These are phyloP conservation scores for Neurospora terricola DNA, from an alignment of 495 filamentous ascomycete species.

Conservation along the genomic window DNA sequence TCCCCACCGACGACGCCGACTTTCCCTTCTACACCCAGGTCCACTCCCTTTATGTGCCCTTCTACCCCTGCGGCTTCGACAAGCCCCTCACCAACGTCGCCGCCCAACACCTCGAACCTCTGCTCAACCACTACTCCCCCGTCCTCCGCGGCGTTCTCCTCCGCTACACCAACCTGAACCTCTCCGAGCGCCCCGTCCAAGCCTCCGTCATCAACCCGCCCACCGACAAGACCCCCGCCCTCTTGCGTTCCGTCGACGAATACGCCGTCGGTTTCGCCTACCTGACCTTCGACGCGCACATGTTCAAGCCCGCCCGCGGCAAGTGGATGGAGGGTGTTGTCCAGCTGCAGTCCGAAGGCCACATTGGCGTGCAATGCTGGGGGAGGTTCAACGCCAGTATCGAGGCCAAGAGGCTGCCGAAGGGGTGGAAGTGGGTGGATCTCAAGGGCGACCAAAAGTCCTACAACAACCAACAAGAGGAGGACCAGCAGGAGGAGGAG, in stretches of 20 bases:
- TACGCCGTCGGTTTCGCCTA: slow-evolving; percentile 37
- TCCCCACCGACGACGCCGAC: slow-evolving; percentile 6
- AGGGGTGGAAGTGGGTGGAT: slow-evolving; percentile 39
- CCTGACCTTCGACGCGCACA: slow-evolving; percentile 35
- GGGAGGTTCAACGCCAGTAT: slow-evolving; percentile 42
- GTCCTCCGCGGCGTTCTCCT: slow-evolving; percentile 35
- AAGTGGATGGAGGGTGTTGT: slow-evolving; percentile 40
- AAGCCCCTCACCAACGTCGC: slow-evolving; percentile 33
- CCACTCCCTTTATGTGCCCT: slow-evolving; percentile 37
- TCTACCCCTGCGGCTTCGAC: slow-evolving; percentile 36
- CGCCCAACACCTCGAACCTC: slow-evolving; percentile 34
- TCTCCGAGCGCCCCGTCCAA: slow-evolving; percentile 32
- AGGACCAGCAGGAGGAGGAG: slow-evolving; percentile 6
- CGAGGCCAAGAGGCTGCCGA: slow-evolving; percentile 33
- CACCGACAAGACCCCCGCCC: slow-evolving; percentile 28
- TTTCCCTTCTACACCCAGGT: slow-evolving; percentile 41
- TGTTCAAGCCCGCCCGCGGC: slow-evolving; percentile 36
- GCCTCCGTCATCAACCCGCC: slow-evolving; percentile 20
- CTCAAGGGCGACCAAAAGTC: slow-evolving; percentile 16
- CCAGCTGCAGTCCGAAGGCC: slow-evolving; percentile 38
- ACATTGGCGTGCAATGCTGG: slow-evolving; percentile 41
- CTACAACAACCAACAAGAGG: slow-evolving; percentile 4
- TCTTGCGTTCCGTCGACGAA: slow-evolving; percentile 33
- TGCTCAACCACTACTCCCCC: slow-evolving; percentile 37
- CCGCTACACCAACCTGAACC: slow-evolving; percentile 34